Evolutionary conservation across 495 filamentous ascomycete genomes (phyloP), one percentile per base, ranked within the genome.

Genomic region (Aspergillus sparsus): DNA sequence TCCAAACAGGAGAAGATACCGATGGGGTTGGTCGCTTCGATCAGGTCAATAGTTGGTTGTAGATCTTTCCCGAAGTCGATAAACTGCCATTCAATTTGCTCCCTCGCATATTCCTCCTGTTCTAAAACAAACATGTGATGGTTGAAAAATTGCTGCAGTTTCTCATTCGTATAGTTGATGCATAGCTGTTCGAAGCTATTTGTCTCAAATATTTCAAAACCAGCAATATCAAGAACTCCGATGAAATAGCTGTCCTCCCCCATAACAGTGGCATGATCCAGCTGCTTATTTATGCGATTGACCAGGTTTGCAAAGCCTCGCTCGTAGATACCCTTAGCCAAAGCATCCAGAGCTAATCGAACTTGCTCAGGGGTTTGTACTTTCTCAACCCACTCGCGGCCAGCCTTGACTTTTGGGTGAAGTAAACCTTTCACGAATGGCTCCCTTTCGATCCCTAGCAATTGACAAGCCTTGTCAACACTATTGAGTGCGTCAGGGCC

Each of bases 91-190:
- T 99, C 93, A 65, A 99, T 99, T 71, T 96, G 90, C 70, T 99
- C 95, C 51, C 93, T 77, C 13, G 95, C 93, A 73, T 99, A 99
- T 72, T 99, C 95, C 69, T 99, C 95, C 69, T 99, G 95, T 69
- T 99, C 95, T 18, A 99, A 76, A 18, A 99, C 95, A 71, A 99
- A 99, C 95, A 99, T 99, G 77, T 99, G 95, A 65, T 99, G 95
- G 61, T 99, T 99, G 82, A 99, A 99, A 71, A 98, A 99, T 64
- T 99, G 95, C 70, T 99, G 95, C 6, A 99, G 85, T 72, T 97
- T 99, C 71, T 99, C 95, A 72, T 99, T 99, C 58, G 95, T 98
- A 75, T 98, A 99, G 70, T 99, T 99, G 79, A 99, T 99, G 77
- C 95, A 98, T 6, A 99, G 84, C 71, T 99, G 95, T 73, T 99